Conservation (phyloP, 192 early-diverging fungal species). For the Umbelopsis ramanniana region DNA sequence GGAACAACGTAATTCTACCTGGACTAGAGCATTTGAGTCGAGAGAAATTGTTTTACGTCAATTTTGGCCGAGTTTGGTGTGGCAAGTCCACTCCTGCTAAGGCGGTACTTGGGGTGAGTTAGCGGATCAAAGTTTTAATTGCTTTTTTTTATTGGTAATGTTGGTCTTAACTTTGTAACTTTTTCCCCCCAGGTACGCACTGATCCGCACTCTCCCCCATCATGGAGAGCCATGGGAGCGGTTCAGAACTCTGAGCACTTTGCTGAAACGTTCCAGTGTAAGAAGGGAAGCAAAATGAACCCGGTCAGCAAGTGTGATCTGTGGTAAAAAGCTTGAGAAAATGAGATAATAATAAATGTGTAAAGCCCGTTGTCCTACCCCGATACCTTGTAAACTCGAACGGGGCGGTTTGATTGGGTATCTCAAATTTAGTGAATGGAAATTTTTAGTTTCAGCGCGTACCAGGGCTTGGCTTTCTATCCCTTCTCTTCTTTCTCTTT, state of each 20-base stretch:
- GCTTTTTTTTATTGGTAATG: too few species aligned
- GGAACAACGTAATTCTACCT: slow-evolving; percentile 41
- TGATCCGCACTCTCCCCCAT: slow-evolving; percentile 68
- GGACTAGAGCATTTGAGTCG: slow-evolving; percentile 58
- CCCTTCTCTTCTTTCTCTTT: background rate
- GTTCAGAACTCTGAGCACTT: slow-evolving; percentile 70
- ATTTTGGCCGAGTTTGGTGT: slow-evolving; percentile 76
- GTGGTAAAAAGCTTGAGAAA: slow-evolving; percentile 33
- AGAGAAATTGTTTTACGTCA: slow-evolving; percentile 71
- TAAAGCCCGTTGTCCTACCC: background rate
- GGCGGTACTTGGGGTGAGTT: slow-evolving; percentile 54
- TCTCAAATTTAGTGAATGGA: background rate
- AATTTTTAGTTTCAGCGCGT: slow-evolving; percentile 10
- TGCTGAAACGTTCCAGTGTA: slow-evolving; percentile 69
- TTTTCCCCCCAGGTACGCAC: slow-evolving; percentile 49
- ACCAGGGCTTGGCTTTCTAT: slow-evolving; percentile 1
- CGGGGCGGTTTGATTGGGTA: slow-evolving; percentile 11
- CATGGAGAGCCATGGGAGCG: slow-evolving; percentile 74
- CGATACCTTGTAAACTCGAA: background rate
- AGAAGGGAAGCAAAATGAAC: slow-evolving; percentile 67
- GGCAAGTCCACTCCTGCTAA: slow-evolving; percentile 41
- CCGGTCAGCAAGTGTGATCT: slow-evolving; percentile 61
- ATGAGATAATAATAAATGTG: background rate
- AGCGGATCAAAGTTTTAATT: slow-evolving; percentile 15
- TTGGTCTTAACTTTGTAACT: too few species aligned